These are phyloP conservation scores for Cryptococcus sp. DNA, from an alignment of 1,284 basidiomycete genomes.

Conservation along the genomic window DNA sequence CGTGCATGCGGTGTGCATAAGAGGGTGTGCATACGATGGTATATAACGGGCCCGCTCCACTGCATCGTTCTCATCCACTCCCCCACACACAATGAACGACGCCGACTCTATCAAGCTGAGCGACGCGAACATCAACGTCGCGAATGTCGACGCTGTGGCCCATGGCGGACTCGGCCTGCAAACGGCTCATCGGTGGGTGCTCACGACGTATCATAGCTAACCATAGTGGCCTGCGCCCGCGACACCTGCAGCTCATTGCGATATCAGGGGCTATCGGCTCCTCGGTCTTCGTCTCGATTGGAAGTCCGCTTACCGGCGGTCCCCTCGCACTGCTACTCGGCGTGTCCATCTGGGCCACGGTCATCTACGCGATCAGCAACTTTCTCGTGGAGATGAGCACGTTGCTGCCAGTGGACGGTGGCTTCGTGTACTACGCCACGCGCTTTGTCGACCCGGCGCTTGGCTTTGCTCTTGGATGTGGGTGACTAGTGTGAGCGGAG, in stretches of 20 bases:
- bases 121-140: too few species aligned
- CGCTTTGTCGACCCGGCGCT: slow-evolving; percentile 19
- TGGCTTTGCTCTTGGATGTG: slow-evolving; percentile 26
- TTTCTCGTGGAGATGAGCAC: slow-evolving; percentile 14
- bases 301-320: slow-evolving; percentile 11
- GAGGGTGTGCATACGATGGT: too few species aligned
- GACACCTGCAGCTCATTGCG: slow-evolving; percentile 19
- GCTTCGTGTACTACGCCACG: slow-evolving; percentile 13
- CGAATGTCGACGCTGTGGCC: too few species aligned
- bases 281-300: slow-evolving; percentile 14
- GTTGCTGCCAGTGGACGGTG: slow-evolving; percentile 12
- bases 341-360: slow-evolving; percentile 9
- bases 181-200: too few species aligned
- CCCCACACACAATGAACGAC: too few species aligned
- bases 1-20: too few species aligned
- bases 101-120: too few species aligned
- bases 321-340: slow-evolving; percentile 15
- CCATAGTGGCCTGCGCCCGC: slow-evolving; percentile 8
- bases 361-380: slow-evolving; percentile 14
- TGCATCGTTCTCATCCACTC: too few species aligned
- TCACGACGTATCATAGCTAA: too few species aligned
- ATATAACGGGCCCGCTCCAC: too few species aligned
- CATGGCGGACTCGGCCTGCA: too few species aligned
- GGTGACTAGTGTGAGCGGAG: background rate
- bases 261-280: slow-evolving; percentile 17